phyloP scores from a whole-genome alignment of 352 stramenopile genomes.

The Phytophthora chlamydospora region DNA sequence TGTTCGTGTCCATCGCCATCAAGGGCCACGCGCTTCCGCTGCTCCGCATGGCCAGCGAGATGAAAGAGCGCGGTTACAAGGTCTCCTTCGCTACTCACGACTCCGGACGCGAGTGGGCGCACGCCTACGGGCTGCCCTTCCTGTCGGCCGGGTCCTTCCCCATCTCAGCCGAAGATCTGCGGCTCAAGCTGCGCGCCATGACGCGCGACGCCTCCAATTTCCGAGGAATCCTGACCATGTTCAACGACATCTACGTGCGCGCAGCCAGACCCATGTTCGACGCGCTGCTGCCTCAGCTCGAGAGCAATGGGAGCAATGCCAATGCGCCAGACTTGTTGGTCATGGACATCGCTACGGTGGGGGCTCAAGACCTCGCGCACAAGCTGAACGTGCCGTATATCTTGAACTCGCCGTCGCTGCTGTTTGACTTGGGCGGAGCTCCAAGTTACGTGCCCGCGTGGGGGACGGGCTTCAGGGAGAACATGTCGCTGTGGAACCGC shows the following conservation, averaged over 20 bases:
- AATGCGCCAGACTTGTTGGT: constrained; percentile 70
- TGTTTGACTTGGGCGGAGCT: constrained; percentile 78
- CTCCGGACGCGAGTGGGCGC: constrained; percentile 76
- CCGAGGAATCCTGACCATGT: constrained; percentile 87
- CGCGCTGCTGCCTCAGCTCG: constrained; percentile 59
- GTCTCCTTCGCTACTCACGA: constrained; percentile 88
- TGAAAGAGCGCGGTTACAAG: constrained; percentile 71
- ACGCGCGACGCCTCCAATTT: constrained; percentile 86
- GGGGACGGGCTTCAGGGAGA: constrained; percentile 80
- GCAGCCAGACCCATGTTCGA: constrained; percentile 83
- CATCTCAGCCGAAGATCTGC: constrained; percentile 74
- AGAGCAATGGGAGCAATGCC: constrained; percentile 20
- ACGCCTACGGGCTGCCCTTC: constrained; percentile 60
- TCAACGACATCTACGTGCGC: constrained; percentile 88
- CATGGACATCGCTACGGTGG: constrained; percentile 83
- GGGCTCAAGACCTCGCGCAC: constrained; percentile 79
- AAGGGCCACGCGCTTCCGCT: constrained; percentile 81
- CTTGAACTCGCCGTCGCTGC: constrained; percentile 86
- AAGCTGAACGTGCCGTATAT: constrained; percentile 78
- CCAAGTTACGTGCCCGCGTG: constrained; percentile 86
- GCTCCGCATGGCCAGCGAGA: constrained; percentile 76
- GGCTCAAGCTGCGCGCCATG: constrained; percentile 76
- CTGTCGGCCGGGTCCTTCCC: constrained; percentile 78
- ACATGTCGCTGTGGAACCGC: constrained; percentile 89
- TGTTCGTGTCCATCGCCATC: constrained; percentile 87